These are phyloP conservation scores for Cinnamomum chago DNA, from an alignment of 164 flowering plant genomes.

Conservation along the genomic window DNA sequence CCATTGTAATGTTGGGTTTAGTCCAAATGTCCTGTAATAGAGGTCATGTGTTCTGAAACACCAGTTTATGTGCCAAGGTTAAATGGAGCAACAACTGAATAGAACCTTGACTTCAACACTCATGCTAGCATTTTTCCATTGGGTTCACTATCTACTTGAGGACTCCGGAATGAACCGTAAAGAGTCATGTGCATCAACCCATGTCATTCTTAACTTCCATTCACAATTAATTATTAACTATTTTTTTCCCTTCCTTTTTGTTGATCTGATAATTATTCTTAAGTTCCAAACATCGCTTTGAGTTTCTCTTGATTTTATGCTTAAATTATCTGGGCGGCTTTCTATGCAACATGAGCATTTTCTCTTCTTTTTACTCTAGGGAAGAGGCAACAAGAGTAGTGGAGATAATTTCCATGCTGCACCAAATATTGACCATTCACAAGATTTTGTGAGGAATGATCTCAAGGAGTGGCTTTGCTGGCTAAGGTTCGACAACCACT, in stretches of 20 bases:
- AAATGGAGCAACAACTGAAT: too few species aligned
- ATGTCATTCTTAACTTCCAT: too few species aligned
- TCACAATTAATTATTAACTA: too few species aligned
- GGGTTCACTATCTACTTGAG: too few species aligned
- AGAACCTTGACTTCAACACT: too few species aligned
- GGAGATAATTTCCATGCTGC: conserved; percentile 99
- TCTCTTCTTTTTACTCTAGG: conserved; percentile 38
- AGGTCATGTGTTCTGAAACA: too few species aligned
- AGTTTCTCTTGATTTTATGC: not conserved
- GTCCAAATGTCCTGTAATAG: too few species aligned
- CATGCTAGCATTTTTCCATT: too few species aligned
- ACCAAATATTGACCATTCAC: conserved; percentile 98
- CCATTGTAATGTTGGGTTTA: too few species aligned
- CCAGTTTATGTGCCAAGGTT: too few species aligned
- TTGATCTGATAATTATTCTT: not conserved
- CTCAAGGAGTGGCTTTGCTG: conserved; percentile 88
- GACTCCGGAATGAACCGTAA: too few species aligned
- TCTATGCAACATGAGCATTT: not conserved
- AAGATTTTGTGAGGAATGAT: conserved; percentile 94
- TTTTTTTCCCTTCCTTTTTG: not conserved
- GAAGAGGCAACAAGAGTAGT: conserved; percentile 95
- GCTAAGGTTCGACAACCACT: conserved; percentile 55
- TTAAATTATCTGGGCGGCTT: not conserved
- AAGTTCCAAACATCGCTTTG: not conserved
- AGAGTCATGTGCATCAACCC: too few species aligned